phyloP scores from a whole-genome alignment of 306 rosid genomes.

The peach (Prunus persica) region DNA sequence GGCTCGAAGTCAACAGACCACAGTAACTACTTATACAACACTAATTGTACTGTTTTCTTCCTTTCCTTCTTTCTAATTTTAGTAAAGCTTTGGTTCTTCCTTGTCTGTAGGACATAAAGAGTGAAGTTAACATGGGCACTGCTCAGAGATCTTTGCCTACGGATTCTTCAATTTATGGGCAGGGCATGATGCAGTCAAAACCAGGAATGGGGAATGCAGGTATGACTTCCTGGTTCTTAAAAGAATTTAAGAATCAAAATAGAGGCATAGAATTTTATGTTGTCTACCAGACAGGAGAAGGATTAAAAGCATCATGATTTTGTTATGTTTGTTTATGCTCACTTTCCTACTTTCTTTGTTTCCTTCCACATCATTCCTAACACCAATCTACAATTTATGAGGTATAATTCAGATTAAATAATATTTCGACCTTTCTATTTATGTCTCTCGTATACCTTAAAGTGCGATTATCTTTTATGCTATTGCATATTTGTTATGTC shows the following conservation, averaged over 20 bases:
- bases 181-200: constrained; percentile 78
- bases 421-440: neutral
- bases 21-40: constrained; percentile 40
- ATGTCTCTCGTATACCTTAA: neutral
- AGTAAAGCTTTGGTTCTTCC: constrained; percentile 19
- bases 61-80: constrained; percentile 6
- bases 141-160: constrained; percentile 76
- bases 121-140: constrained; percentile 64
- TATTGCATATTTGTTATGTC: neutral
- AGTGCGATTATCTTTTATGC: neutral
- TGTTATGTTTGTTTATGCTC: neutral
- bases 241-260: neutral
- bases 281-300: neutral
- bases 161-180: constrained; percentile 84
- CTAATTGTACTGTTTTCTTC: constrained; percentile 7
- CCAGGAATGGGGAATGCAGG: constrained; percentile 82
- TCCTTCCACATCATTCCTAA: neutral
- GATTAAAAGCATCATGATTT: neutral
- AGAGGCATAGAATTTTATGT: neutral
- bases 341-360: neutral
- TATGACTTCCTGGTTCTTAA: constrained; percentile 14
- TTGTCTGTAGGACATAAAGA: constrained; percentile 55
- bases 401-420: neutral
- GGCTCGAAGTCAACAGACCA: constrained; percentile 64
- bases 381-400: neutral